These are phyloP conservation scores for Saturnispora ahearnii DNA, from an alignment of 805 yeast species.

Conservation along the genomic window DNA sequence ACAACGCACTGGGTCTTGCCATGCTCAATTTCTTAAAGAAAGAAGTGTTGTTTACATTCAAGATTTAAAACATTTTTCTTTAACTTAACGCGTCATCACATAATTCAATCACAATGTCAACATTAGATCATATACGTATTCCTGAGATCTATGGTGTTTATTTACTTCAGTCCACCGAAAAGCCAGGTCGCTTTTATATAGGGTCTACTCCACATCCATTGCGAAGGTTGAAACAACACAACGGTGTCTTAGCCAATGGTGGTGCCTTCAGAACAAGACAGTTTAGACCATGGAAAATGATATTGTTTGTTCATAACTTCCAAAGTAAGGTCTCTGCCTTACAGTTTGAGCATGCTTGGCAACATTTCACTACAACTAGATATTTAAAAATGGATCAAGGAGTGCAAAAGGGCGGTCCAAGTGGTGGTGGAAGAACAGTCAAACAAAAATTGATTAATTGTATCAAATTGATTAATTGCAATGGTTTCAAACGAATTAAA, in stretches of 20 bases:
- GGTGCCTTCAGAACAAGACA: conserved; percentile 69
- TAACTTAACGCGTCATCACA: neutral
- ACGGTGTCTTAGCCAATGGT: conserved; percentile 52
- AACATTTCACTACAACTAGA: conserved; percentile 58
- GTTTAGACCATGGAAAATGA: conserved; percentile 69
- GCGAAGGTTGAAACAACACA: conserved; percentile 64
- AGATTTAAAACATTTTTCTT: neutral
- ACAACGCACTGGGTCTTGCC: conserved; percentile 31
- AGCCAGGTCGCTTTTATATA: conserved; percentile 54
- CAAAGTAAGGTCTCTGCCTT: conserved; percentile 61
- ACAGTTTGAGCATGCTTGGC: conserved; percentile 83
- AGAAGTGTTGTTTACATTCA: neutral
- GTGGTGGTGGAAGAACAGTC: conserved; percentile 31
- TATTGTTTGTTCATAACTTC: conserved; percentile 57
- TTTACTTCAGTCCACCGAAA: conserved; percentile 50
- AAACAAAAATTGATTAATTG: conserved; percentile 41
- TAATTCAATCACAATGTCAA: neutral
- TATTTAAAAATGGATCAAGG: conserved; percentile 33
- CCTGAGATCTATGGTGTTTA: conserved; percentile 62
- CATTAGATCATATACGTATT: neutral
- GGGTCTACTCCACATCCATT: conserved; percentile 79
- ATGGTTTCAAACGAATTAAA: conserved; percentile 37
- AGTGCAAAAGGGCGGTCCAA: conserved; percentile 2
- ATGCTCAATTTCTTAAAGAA: conserved; percentile 10
- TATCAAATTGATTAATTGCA: conserved; percentile 34